These are phyloP conservation scores for Exophiala mesophila DNA, from an alignment of 2,329 filamentous ascomycete species.

Conservation along the genomic window DNA sequence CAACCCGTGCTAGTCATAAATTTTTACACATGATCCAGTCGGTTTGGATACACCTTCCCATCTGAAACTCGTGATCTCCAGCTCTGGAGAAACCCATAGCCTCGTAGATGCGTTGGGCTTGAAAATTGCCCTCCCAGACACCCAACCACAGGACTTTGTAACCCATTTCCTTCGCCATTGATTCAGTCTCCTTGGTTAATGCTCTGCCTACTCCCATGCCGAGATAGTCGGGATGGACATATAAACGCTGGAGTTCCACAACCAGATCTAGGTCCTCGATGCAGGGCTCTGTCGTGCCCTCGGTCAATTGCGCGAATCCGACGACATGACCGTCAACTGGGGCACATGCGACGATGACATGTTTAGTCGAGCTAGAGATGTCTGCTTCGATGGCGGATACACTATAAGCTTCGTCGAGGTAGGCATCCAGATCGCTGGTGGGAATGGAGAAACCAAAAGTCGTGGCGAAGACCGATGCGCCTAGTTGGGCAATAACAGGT, in stretches of 20 bases:
- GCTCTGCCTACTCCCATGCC: constrained; percentile 14
- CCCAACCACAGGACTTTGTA: constrained; percentile 20
- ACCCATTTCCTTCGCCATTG: constrained; percentile 9
- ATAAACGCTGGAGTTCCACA: constrained; percentile 22
- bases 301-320: constrained; percentile 21
- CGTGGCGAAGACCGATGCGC: constrained; percentile 18
- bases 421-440: constrained; percentile 16
- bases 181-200: constrained; percentile 10
- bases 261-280: constrained; percentile 11
- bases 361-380: constrained; percentile 9
- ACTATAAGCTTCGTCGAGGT: constrained; percentile 17
- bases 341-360: constrained; percentile 18
- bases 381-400: constrained; percentile 16
- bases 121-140: constrained; percentile 25
- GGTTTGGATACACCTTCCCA: constrained; percentile 24
- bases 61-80: constrained; percentile 24
- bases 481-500: constrained; percentile 15
- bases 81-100: constrained; percentile 15
- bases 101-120: constrained; percentile 21
- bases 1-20: constrained; percentile 9
- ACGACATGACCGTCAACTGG: constrained; percentile 6
- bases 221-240: constrained; percentile 15
- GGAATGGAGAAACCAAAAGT: constrained; percentile 24
- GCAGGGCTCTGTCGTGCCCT: constrained; percentile 20
- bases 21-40: constrained; percentile 24